Evolutionary conservation across 2,329 filamentous ascomycete species (phyloP), one percentile per base, ranked within the genome.

Genomic region (Ophiostoma sp.): DNA sequence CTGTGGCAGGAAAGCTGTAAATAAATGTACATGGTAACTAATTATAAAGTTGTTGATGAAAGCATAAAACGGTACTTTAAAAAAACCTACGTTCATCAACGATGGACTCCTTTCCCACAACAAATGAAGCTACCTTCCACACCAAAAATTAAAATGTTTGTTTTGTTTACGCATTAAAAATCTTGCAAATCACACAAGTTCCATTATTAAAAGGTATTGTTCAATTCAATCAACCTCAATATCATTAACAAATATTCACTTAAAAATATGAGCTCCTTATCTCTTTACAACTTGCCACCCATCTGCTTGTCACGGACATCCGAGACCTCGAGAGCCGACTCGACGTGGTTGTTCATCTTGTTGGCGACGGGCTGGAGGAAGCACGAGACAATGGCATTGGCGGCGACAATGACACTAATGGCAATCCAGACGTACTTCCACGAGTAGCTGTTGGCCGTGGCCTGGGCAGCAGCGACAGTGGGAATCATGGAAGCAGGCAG

Each of bases 321-420:
- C 7, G 61, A 66, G n/a, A 42, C 33, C 39, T 66, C 61, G 8
- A 66, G n/a, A 8, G 61, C 61, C 36, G 61, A 66, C 61, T 66
- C 61, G 22, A 66, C 9, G 61, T 66, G 61, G 61, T 66, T 66
- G 61, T 66, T 66, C 61, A 66, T 66, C 61, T 66, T 66, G 33
- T 25, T 15, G 33, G 61, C 36, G n/a, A 66, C 61, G 6, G 61
- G 39, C 36, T 66, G 33, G 36, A 66, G 36, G 61, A 66, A 45
- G 36, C 61, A 66, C 7, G 61, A 66, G 19, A 66, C 33, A 42
- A 66, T 42, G n/a, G 7, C 61, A 22, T 45, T 45, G 22, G 36
- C 61, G n/a, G 33, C 61, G 19, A 66, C 61, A 17, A 66, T 39
- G 9, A 66, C 61, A 5, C 36, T n/a, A 17, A 66, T 45, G n/a